These are phyloP conservation scores for Chrysosporium keratinophilum DNA, from an alignment of 2,329 filamentous ascomycete species.

Conservation along the genomic window DNA sequence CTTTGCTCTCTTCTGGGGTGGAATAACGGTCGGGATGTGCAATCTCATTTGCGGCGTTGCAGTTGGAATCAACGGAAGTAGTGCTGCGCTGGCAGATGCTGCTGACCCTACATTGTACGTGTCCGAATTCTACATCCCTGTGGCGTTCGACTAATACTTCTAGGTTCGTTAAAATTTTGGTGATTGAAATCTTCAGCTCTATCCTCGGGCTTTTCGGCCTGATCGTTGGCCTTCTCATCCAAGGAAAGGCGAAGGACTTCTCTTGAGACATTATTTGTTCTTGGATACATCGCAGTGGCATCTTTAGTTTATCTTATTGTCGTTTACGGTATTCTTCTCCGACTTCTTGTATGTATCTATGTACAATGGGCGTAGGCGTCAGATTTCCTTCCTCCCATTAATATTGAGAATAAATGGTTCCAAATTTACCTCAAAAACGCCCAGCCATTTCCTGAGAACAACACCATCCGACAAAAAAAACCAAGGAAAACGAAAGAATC, in stretches of 20 bases:
- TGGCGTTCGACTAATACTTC: neutral
- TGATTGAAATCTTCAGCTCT: slow-evolving; percentile 98
- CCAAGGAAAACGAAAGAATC: neutral
- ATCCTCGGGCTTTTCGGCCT: slow-evolving; percentile 92
- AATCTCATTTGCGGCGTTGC: slow-evolving; percentile 93
- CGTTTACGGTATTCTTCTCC: neutral
- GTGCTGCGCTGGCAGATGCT: slow-evolving; percentile 90
- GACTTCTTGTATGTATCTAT: neutral
- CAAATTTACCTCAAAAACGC: slow-evolving; percentile 4
- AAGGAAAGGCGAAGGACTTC: slow-evolving; percentile 72
- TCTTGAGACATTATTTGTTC: slow-evolving; percentile 16
- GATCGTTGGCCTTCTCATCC: slow-evolving; percentile 84
- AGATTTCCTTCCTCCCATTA: neutral
- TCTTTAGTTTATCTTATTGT: neutral
- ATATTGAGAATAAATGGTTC: neutral
- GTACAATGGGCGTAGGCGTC: no score
- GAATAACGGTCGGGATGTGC: slow-evolving; percentile 86
- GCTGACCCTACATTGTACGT: slow-evolving; percentile 80
- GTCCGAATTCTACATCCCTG: neutral
- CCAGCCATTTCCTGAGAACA: neutral
- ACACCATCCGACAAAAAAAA: neutral
- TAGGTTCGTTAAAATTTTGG: slow-evolving; percentile 96
- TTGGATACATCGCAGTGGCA: neutral
- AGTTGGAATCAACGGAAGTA: slow-evolving; percentile 95
- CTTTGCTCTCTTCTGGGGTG: slow-evolving; percentile 91